phyloP scores from a whole-genome alignment of 805 yeast genomes.

The Clavispora carvajalis region DNA sequence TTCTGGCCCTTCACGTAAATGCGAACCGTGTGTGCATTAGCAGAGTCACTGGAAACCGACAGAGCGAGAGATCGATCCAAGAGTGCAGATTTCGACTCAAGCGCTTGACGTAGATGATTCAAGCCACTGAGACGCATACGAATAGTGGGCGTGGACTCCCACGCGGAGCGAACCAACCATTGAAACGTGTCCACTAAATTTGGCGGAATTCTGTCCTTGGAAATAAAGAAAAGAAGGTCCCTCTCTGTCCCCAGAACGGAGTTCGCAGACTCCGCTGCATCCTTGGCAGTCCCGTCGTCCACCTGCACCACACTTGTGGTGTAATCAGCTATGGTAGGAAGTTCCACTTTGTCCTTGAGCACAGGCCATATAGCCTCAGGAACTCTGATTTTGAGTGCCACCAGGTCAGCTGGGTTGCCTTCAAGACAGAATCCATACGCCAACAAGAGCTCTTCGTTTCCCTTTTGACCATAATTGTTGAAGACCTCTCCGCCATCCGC shows the following conservation, averaged over 20 bases:
- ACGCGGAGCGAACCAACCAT: slow-evolving; percentile 42
- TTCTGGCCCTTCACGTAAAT: slow-evolving; percentile 48
- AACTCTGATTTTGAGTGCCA: slow-evolving; percentile 58
- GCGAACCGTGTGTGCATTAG: slow-evolving; percentile 25
- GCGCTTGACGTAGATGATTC: slow-evolving; percentile 45
- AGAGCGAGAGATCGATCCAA: slow-evolving; percentile 25
- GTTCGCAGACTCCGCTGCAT: background rate
- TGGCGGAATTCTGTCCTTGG: slow-evolving; percentile 33
- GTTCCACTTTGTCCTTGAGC: slow-evolving; percentile 27
- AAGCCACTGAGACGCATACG: slow-evolving; percentile 61
- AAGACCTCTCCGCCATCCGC: slow-evolving; percentile 48
- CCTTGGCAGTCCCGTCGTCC: background rate
- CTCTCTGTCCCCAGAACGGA: slow-evolving; percentile 15
- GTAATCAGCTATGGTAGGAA: slow-evolving; percentile 33
- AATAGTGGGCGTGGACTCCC: slow-evolving; percentile 43
- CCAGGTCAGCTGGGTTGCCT: slow-evolving; percentile 51
- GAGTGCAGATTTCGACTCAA: slow-evolving; percentile 44
- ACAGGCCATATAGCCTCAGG: slow-evolving; percentile 27
- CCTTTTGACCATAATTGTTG: slow-evolving; percentile 85
- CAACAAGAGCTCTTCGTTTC: slow-evolving; percentile 74
- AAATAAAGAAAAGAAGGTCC: slow-evolving; percentile 37
- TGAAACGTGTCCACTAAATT: slow-evolving; percentile 51
- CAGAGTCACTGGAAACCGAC: slow-evolving; percentile 5
- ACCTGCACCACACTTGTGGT: slow-evolving; percentile 17
- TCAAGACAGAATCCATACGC: slow-evolving; percentile 75